phyloP scores from a whole-genome alignment of 345 rosid species.

The Euphorbia peplus region DNA sequence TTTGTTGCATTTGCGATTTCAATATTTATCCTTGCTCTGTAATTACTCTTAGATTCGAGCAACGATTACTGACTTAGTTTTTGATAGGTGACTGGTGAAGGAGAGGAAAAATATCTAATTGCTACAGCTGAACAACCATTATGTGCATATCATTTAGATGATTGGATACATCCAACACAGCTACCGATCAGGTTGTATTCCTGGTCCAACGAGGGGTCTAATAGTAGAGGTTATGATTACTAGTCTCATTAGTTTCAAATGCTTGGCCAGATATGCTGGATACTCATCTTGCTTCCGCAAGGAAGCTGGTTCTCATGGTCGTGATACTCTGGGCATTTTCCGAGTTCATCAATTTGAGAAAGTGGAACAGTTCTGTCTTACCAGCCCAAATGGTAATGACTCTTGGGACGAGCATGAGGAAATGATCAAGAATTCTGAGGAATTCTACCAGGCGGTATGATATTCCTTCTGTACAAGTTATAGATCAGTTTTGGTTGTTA shows the following conservation, averaged over 20 bases:
- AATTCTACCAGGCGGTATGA: slow-evolving; percentile 69
- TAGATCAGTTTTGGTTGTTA: neutral
- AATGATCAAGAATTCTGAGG: slow-evolving; percentile 90
- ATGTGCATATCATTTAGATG: slow-evolving; percentile 84
- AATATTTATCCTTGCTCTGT: neutral
- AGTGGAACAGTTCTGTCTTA: slow-evolving; percentile 89
- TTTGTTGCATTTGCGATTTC: neutral
- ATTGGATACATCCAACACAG: slow-evolving; percentile 86
- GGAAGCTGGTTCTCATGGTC: slow-evolving; percentile 98
- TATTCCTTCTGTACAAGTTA: neutral
- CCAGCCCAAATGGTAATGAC: slow-evolving; percentile 74
- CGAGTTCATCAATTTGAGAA: slow-evolving; percentile 99
- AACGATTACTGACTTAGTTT: neutral
- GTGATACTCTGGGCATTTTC: slow-evolving; percentile 92
- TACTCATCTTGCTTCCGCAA: slow-evolving; percentile 91
- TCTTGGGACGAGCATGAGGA: slow-evolving; percentile 95
- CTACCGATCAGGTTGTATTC: slow-evolving; percentile 62
- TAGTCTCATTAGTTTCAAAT: slow-evolving; percentile 6
- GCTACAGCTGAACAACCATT: slow-evolving; percentile 98
- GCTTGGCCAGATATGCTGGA: slow-evolving; percentile 76
- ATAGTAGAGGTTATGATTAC: neutral
- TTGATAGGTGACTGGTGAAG: slow-evolving; percentile 87
- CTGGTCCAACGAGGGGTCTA: neutral
- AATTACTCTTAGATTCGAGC: neutral
- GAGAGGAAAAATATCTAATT: slow-evolving; percentile 90